A percentile compares a stretch with the other conserved stretches of the same genome.
Evolutionary conservation across 2,329 filamentous ascomycete species (phyloP).

Genomic region (Xylariaceae sp.): DNA sequence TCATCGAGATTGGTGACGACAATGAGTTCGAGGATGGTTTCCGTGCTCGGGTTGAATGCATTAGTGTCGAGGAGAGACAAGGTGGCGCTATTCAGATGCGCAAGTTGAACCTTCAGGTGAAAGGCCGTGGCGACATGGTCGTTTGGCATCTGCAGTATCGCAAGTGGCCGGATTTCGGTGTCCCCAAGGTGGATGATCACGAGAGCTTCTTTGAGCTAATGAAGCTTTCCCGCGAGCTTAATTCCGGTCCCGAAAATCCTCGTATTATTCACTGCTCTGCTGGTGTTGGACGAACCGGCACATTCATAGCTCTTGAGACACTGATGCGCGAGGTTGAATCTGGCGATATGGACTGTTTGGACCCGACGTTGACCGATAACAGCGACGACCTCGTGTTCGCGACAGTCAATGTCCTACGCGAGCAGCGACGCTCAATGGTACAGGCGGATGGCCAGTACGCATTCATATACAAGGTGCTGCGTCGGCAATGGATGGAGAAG

Average conservation of each 20-base stretch:
- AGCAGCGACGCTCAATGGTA: constrained; percentile 95
- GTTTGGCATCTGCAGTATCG: constrained; percentile 87
- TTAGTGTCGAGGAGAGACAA: constrained; percentile 62
- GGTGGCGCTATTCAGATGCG: constrained; percentile 73
- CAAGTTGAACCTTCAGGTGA: constrained; percentile 67
- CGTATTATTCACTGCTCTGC: constrained; percentile 88
- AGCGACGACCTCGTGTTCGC: constrained; percentile 72
- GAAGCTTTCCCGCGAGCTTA: constrained; percentile 67
- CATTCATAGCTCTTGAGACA: constrained; percentile 95
- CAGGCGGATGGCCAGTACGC: constrained; percentile 83
- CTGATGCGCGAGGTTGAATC: constrained; percentile 80
- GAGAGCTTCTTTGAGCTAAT: constrained; percentile 73
- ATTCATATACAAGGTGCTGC: constrained; percentile 88
- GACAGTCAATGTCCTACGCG: constrained; percentile 78
- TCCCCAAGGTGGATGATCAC: constrained; percentile 73
- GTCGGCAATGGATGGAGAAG: constrained; percentile 73
- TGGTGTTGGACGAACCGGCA: constrained; percentile 91
- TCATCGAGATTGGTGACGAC: constrained; percentile 64
- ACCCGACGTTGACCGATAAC: constrained; percentile 37
- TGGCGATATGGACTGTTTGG: constrained; percentile 66
- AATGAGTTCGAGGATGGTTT: constrained; percentile 72
- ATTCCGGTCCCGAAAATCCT: constrained; percentile 65
- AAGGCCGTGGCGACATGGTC: constrained; percentile 47
- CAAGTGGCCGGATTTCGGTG: constrained; percentile 88
- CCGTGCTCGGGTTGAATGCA: constrained; percentile 71